phyloP scores from a whole-genome alignment of 2,329 filamentous ascomycete species.

The Penicillium freii region DNA sequence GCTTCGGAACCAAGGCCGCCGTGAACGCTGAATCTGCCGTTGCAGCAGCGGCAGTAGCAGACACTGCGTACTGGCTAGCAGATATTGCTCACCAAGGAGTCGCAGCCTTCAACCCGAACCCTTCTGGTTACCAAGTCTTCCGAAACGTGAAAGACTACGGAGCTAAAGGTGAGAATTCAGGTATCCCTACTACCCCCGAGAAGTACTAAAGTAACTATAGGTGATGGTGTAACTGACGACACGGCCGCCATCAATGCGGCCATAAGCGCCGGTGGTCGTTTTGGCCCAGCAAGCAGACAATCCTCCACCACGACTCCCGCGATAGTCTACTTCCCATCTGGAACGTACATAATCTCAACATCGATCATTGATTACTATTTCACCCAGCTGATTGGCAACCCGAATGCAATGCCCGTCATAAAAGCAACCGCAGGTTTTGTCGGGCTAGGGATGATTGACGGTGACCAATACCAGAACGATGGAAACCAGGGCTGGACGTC shows the following conservation, averaged over 20 bases:
- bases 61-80: constrained; percentile 33
- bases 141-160: constrained; percentile 36
- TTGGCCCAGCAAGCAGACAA: constrained; percentile 40
- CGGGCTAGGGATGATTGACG: constrained; percentile 59
- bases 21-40: background rate
- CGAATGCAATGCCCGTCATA: constrained; percentile 56
- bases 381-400: constrained; percentile 62
- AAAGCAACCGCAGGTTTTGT: constrained; percentile 54
- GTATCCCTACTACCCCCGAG: constrained; percentile 34
- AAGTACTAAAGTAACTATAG: constrained; percentile 36
- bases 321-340: constrained; percentile 58
- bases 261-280: constrained; percentile 48
- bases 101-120: constrained; percentile 28
- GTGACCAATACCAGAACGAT: constrained; percentile 50
- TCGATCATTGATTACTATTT: constrained; percentile 63
- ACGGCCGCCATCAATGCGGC: constrained; percentile 55
- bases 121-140: constrained; percentile 28
- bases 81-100: constrained; percentile 35
- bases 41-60: constrained; percentile 9
- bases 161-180: constrained; percentile 25
- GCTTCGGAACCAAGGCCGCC: background rate
- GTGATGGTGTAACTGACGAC: constrained; percentile 54
- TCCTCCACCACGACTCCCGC: constrained; percentile 54
- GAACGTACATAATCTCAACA: constrained; percentile 57
- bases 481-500: constrained; percentile 42